phyloP scores from a whole-genome alignment of 2,329 filamentous ascomycete species.

The Sporothrix protearum region DNA sequence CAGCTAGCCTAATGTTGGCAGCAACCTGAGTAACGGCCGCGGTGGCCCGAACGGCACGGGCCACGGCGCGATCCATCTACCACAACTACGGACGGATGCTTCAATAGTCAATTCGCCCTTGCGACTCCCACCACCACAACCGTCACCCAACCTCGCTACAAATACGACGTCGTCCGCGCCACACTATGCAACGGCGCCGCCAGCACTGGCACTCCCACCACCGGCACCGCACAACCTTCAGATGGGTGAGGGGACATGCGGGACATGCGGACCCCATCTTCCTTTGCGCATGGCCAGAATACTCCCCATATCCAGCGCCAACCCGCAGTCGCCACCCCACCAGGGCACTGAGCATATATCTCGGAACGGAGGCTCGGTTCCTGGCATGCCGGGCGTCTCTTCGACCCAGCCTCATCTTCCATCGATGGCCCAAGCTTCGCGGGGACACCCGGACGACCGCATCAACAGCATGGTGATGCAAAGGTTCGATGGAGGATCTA shows the following conservation, averaged over 20 bases:
- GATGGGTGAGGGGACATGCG: background rate
- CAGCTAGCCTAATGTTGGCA: constrained; percentile 24
- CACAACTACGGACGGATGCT: constrained; percentile 24
- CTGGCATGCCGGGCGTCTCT: background rate
- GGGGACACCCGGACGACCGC: background rate
- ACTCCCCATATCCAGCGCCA: background rate
- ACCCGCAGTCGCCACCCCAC: constrained; percentile 1
- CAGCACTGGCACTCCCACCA: constrained; percentile 6
- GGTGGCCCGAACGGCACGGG: constrained; percentile 2
- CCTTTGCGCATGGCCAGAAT: background rate
- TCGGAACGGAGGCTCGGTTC: background rate
- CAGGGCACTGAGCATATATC: background rate
- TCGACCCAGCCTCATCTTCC: background rate
- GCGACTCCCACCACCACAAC: constrained; percentile 25
- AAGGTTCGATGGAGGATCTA: background rate
- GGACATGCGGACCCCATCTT: background rate
- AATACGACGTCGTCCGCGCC: background rate
- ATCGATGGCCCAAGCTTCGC: background rate
- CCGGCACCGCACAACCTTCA: constrained; percentile 2
- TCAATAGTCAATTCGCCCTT: constrained; percentile 19
- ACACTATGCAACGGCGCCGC: background rate
- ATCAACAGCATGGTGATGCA: background rate
- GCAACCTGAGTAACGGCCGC: background rate
- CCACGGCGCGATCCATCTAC: constrained; percentile 26
- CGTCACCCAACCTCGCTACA: constrained; percentile 21